Evolutionary conservation across 2,329 filamentous ascomycete species (phyloP).

Genomic region (Microsporum audouinii): DNA sequence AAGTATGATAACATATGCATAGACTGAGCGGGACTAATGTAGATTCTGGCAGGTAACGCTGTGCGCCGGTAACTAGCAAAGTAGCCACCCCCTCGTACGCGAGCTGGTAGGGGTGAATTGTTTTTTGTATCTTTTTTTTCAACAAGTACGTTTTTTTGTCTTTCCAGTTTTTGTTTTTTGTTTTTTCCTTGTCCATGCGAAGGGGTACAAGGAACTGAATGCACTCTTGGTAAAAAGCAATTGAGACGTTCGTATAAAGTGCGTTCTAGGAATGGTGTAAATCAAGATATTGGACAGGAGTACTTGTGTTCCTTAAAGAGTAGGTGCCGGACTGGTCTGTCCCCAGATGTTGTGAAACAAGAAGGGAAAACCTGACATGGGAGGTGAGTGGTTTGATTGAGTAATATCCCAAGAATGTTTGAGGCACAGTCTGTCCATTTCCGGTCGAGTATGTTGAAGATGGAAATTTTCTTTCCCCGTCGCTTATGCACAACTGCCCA

Average conservation of each 20-base stretch:
- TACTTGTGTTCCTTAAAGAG: slow-evolving; percentile 1
- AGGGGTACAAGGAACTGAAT: slow-evolving; percentile 2
- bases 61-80: background rate
- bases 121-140: slow-evolving; percentile 3
- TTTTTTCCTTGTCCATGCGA: background rate
- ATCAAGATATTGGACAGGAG: background rate
- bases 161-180: background rate
- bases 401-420: slow-evolving; percentile 1
- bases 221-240: background rate
- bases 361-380: background rate
- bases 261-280: background rate
- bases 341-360: background rate
- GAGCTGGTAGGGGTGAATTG: slow-evolving; percentile 4
- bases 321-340: background rate
- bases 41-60: slow-evolving; percentile 2
- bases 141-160: background rate
- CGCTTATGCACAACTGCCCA: slow-evolving; percentile 4
- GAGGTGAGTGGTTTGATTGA: background rate
- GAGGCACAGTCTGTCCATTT: slow-evolving; percentile 3
- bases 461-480: background rate
- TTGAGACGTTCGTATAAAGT: slow-evolving; percentile 1
- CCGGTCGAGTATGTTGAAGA: background rate
- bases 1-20: slow-evolving; percentile 3
- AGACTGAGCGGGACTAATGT: background rate
- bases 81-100: slow-evolving; percentile 2